Evolutionary conservation across 2,329 filamentous ascomycete species (phyloP).

Genomic region (Dryadomyces quercus-mongolicae): DNA sequence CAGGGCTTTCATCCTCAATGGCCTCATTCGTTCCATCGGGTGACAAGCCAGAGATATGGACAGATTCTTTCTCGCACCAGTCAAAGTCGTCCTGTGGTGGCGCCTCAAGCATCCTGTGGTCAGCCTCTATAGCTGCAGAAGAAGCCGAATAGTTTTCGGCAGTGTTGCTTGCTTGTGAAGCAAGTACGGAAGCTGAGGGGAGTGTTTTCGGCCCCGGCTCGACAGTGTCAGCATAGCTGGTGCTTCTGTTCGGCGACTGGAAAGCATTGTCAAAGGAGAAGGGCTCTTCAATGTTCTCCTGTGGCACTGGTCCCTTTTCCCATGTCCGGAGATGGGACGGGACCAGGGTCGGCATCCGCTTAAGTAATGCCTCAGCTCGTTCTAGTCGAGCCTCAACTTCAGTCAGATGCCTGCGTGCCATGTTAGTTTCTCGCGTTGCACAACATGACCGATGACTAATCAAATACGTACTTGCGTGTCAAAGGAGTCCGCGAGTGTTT

Average conservation of each 20-base stretch:
- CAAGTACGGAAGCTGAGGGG: too few species aligned
- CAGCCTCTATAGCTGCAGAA: too few species aligned
- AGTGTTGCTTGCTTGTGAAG: too few species aligned
- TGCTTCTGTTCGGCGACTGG: too few species aligned
- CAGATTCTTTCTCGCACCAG: conserved; percentile 22
- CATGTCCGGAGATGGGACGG: background rate
- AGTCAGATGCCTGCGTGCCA: conserved; percentile 22
- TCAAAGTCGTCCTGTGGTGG: conserved; percentile 24
- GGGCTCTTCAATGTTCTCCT: background rate
- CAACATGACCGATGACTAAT: too few species aligned
- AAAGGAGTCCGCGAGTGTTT: conserved; percentile 33
- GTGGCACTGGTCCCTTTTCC: background rate
- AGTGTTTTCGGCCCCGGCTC: too few species aligned
- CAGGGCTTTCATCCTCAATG: conserved; percentile 16
- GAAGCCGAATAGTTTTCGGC: too few species aligned
- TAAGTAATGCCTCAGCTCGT: background rate
- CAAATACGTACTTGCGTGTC: conserved; percentile 26
- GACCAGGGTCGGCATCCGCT: background rate
- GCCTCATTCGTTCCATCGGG: background rate
- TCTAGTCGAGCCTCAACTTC: conserved; percentile 22
- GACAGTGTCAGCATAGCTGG: too few species aligned
- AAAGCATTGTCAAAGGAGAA: too few species aligned
- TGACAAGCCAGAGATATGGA: conserved; percentile 3
- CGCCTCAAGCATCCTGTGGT: conserved; percentile 15
- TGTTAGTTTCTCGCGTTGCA: conserved; percentile 9